Evolutionary conservation across 768 basidiomycete genomes (phyloP).

Genomic region (Boletus rufocinnamomeus): DNA sequence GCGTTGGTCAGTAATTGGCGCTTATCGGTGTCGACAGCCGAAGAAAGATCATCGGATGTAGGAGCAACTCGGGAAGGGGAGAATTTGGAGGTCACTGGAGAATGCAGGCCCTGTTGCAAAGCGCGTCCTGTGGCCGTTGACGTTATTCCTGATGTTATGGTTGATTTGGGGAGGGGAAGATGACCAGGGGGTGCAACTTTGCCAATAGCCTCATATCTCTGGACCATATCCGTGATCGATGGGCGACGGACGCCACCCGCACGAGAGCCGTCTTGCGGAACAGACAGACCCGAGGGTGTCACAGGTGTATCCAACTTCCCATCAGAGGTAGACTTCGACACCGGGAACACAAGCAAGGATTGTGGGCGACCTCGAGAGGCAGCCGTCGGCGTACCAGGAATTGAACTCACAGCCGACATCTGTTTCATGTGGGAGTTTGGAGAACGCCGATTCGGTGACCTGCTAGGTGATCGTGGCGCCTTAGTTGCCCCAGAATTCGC

Average conservation of each 20-base stretch:
- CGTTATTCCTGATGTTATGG: constrained; percentile 13
- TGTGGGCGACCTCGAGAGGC: constrained; percentile 66
- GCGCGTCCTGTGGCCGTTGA: constrained; percentile 24
- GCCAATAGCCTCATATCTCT: constrained; percentile 70
- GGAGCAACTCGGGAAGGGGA: constrained; percentile 24
- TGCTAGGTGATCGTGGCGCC: constrained; percentile 30
- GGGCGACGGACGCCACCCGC: constrained; percentile 52
- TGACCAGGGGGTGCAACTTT: constrained; percentile 34
- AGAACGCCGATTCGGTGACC: constrained; percentile 32
- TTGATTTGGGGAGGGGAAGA: constrained; percentile 38
- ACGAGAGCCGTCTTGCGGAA: constrained; percentile 50
- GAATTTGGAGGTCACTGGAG: constrained; percentile 27
- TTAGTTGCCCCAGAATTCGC: constrained; percentile 17
- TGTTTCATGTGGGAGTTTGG: constrained; percentile 35
- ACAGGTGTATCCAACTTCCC: constrained; percentile 38
- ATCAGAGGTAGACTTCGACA: constrained; percentile 40
- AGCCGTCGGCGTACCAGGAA: constrained; percentile 30
- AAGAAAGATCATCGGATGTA: constrained; percentile 11
- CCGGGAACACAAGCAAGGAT: constrained; percentile 76
- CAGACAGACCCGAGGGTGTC: constrained; percentile 42
- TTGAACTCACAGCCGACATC: constrained; percentile 28
- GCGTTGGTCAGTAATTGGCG: constrained; percentile 16
- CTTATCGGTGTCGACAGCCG: constrained; percentile 23
- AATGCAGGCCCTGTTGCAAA: constrained; percentile 22
- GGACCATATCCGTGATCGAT: constrained; percentile 87